Evolutionary conservation across 1,139 yeast species (phyloP), one percentile per base, ranked within the genome.

Genomic region (Debaryomycetaceae sp.): DNA sequence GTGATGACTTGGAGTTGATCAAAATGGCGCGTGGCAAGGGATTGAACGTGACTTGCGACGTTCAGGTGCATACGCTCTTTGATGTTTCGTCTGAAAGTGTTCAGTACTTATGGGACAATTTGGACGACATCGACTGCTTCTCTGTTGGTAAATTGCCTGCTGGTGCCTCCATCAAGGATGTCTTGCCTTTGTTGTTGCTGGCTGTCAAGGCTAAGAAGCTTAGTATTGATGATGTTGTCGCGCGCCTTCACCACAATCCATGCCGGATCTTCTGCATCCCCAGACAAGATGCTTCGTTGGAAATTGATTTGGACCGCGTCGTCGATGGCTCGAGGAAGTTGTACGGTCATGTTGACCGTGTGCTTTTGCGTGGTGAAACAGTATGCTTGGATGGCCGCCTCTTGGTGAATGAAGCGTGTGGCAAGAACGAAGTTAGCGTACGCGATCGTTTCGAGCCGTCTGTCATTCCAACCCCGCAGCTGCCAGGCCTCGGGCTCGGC

Each of bases 31-130:
- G 86, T 62, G 79, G 71, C 36, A 82, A 81, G 64, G 75, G 77
- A 27, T 64, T 83, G 45, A 69, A 69, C 40, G 95, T 90, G 26
- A 85, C 97, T 25, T 83, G 94, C 57, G 98, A 90, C 55, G 94
- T 83, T 37, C 66, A 90, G 16, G 77, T 90, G 29, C 78, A 76
- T 51, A 65, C 94, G 4, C 66, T 87, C 51, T 86, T 85, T 63
- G 61, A 81, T 39, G 68, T 83, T 28, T 66, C 90, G 23, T 67
- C 68, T 52, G 78, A 72, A 40, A 95, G 85, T 48, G 94, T 82
- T 58, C 67, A 63, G 22, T 83, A 78, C 34, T 69, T 90, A 45
- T 87, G 97, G 97, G 73, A 68, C 31, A 69, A 73, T 51, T 58
- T 90, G 44, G 68, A 59, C 20, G 62, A 68, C 26, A 70, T 90